Evolutionary conservation across 23 red algal genomes (phyloP).

Genomic region (Gracilariopsis chorda): DNA sequence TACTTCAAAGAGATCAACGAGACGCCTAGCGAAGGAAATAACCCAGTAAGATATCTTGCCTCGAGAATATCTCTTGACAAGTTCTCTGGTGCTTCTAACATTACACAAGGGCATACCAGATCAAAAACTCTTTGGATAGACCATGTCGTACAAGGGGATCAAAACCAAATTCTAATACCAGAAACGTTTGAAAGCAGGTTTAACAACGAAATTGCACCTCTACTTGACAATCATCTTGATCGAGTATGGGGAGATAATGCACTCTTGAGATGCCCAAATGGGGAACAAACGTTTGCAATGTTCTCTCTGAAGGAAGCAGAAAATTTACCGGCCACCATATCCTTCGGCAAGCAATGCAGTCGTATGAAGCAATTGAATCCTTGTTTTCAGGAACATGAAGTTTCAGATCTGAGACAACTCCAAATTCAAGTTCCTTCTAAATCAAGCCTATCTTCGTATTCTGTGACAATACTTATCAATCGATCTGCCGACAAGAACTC

Average conservation of each 20-base stretch:
- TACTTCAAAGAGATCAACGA: no score
- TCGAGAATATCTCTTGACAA: no score
- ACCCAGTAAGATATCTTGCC: no score
- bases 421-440: constrained; percentile 15
- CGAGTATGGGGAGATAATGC: constrained; percentile 17
- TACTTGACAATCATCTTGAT: constrained; percentile 29
- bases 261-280: background rate
- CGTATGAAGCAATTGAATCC: background rate
- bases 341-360: background rate
- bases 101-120: background rate
- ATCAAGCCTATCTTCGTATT: constrained; percentile 42
- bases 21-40: no score
- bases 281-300: background rate
- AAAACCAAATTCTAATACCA: constrained; percentile 43
- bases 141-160: constrained; percentile 17
- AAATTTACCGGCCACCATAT: constrained; percentile 30
- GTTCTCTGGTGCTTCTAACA: no score
- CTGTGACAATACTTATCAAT: constrained; percentile 4
- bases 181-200: constrained; percentile 59
- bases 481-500: background rate
- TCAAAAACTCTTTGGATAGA: constrained; percentile 19
- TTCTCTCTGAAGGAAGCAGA: constrained; percentile 44
- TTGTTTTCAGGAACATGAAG: constrained; percentile 1
- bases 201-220: constrained; percentile 49
- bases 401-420: constrained; percentile 40